These are phyloP conservation scores for Saturnispora hagleri DNA, from an alignment of 805 yeast species.

Conservation along the genomic window DNA sequence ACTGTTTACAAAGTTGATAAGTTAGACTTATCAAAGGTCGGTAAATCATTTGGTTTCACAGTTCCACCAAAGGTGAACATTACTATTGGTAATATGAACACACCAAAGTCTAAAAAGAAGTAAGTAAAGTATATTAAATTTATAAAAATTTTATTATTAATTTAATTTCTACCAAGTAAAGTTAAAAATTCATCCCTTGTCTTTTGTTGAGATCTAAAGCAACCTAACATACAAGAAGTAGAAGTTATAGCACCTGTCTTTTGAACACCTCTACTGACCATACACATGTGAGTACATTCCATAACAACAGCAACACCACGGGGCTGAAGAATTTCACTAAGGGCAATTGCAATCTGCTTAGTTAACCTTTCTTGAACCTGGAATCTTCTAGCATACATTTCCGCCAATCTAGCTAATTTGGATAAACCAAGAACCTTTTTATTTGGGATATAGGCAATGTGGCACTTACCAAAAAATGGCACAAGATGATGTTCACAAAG, in stretches of 20 bases:
- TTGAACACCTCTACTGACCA: constrained; percentile 97
- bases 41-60: constrained; percentile 88
- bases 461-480: constrained; percentile 95
- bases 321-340: constrained; percentile 83
- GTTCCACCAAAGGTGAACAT: constrained; percentile 96
- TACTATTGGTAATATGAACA: constrained; percentile 58
- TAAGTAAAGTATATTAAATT: background rate
- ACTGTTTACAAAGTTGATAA: constrained; percentile 95
- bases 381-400: constrained; percentile 89
- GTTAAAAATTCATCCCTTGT: constrained; percentile 94
- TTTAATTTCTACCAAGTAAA: constrained; percentile 52
- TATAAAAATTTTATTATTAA: background rate
- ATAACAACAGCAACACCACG: constrained; percentile 97
- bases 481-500: constrained; percentile 97
- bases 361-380: constrained; percentile 98
- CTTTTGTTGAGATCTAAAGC: constrained; percentile 87
- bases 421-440: constrained; percentile 87
- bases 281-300: constrained; percentile 98
- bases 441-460: constrained; percentile 96
- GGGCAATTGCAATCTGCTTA: constrained; percentile 94
- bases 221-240: constrained; percentile 95
- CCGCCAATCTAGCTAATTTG: constrained; percentile 91
- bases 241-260: constrained; percentile 90
- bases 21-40: constrained; percentile 88
- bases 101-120: constrained; percentile 1